These are phyloP conservation scores for Oidium heveae DNA, from an alignment of 2,329 filamentous ascomycete genomes.

Conservation along the genomic window DNA sequence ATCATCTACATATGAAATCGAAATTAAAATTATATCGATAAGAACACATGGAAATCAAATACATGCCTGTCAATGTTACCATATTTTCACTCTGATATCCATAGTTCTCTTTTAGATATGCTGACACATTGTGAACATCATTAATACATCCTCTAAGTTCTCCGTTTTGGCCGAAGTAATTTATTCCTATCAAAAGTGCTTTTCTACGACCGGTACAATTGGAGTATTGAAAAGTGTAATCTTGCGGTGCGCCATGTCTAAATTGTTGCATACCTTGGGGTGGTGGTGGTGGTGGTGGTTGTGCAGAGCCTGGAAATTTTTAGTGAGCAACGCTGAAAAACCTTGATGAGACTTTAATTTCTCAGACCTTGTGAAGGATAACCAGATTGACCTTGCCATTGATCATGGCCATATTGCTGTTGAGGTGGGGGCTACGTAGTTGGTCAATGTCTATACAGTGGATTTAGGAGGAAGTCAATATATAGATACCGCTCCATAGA, in stretches of 20 bases:
- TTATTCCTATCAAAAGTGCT: conserved; percentile 78
- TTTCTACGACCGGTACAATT: conserved; percentile 72
- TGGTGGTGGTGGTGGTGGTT: conserved; percentile 31
- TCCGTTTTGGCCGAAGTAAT: conserved; percentile 80
- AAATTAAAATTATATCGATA: neutral
- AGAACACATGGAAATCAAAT: neutral
- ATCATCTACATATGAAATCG: conserved; percentile 31
- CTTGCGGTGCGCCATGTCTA: conserved; percentile 52
- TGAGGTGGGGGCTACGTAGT: neutral
- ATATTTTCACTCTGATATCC: conserved; percentile 87
- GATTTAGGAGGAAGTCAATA: neutral
- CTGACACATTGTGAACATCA: conserved; percentile 93
- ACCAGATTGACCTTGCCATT: neutral
- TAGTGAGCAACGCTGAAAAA: neutral
- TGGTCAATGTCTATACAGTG: neutral
- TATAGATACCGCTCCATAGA: conserved; percentile 1
- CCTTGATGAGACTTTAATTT: neutral
- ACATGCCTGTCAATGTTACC: conserved; percentile 49
- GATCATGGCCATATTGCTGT: neutral
- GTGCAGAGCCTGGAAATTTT: conserved; percentile 9
- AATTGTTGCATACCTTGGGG: conserved; percentile 46
- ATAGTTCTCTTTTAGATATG: conserved; percentile 67
- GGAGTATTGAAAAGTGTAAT: conserved; percentile 74
- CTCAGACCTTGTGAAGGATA: neutral
- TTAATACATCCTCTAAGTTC: conserved; percentile 88